A percentile compares a stretch with the other conserved stretches of the same genome.
Conservation (phyloP, 2,329 filamentous ascomycete species). For the Colletotrichum abscissum region DNA sequence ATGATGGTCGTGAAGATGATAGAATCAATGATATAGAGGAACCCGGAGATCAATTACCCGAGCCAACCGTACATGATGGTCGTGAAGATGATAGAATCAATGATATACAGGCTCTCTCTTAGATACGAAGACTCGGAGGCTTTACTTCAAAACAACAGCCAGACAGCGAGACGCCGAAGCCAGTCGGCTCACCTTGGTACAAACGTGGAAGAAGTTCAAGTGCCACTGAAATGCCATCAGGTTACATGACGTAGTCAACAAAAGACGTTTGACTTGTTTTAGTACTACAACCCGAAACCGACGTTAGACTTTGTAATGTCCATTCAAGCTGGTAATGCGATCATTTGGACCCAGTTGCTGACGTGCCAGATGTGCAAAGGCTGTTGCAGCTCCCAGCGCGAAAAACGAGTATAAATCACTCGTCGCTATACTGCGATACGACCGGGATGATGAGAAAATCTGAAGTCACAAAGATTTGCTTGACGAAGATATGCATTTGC, state of each 20-base stretch:
- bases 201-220: background rate
- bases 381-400: too few relatives aligned
- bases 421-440: too few relatives aligned
- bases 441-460: too few relatives aligned
- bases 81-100: background rate
- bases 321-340: too few relatives aligned
- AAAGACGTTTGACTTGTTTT: background rate
- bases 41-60: too few relatives aligned
- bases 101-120: background rate
- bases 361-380: too few relatives aligned
- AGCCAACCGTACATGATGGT: too few relatives aligned
- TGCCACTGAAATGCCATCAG: background rate
- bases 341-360: too few relatives aligned
- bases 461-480: too few relatives aligned
- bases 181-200: background rate
- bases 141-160: background rate
- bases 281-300: background rate
- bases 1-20: background rate
- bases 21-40: background rate
- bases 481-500: too few relatives aligned
- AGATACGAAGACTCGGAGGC: background rate
- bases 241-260: background rate
- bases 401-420: too few relatives aligned
- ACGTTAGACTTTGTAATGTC: too few relatives aligned
- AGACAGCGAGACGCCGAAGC: background rate